Percentiles rank a stretch among this genome's conserved stretches.
These are phyloP conservation scores for Aegilops speltoides DNA, from an alignment of 176 grass and related monocot genomes.

Conservation along the genomic window DNA sequence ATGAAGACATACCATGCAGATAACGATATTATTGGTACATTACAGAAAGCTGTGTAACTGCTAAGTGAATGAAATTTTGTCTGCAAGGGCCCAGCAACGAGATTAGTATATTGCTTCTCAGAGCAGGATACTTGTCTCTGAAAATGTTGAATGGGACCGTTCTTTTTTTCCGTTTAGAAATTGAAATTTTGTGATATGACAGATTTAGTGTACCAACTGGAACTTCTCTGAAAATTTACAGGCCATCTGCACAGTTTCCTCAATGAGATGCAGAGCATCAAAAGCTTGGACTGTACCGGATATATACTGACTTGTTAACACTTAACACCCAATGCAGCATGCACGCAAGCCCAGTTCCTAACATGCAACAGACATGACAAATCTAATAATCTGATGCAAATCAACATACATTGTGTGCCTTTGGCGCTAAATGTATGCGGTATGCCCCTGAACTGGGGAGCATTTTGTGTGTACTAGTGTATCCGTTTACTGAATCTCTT, in stretches of 20 bases:
- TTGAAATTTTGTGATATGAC: not conserved
- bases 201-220: not conserved
- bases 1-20: too few relatives aligned
- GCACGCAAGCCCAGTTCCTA: not conserved
- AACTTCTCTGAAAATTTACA: not conserved
- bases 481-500: too few relatives aligned
- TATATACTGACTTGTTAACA: not conserved
- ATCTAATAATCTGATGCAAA: not conserved
- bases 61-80: too few relatives aligned
- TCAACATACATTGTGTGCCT: not conserved
- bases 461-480: not conserved
- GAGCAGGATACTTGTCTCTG: not conserved
- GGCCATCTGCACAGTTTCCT: not conserved
- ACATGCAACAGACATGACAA: not conserved
- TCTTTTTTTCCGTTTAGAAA: not conserved
- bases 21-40: too few relatives aligned
- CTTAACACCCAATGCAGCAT: not conserved
- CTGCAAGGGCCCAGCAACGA: too few relatives aligned
- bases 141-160: too few relatives aligned
- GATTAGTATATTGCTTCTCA: not conserved
- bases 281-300: not conserved
- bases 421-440: not conserved
- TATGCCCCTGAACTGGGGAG: not conserved
- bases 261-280: not conserved
- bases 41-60: too few relatives aligned